Conservation (phyloP, 768 basidiomycete genomes). For the Lentinula lateritia region DNA sequence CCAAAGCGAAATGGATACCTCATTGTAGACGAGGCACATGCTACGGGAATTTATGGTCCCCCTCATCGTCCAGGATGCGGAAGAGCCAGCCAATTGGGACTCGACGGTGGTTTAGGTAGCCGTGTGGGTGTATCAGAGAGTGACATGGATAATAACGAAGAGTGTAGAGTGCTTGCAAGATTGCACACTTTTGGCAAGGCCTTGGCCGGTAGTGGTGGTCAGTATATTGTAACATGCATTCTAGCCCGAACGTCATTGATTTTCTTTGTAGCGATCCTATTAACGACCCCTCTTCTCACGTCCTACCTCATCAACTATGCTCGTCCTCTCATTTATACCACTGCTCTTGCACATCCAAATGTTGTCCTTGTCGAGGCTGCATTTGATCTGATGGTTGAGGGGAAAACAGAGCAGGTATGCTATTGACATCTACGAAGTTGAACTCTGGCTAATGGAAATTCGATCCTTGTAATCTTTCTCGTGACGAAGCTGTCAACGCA, state of each 20-base stretch:
- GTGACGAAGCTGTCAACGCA: slow-evolving; percentile 8
- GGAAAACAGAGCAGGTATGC: slow-evolving; percentile 55
- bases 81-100: slow-evolving; percentile 60
- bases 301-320: slow-evolving; percentile 92
- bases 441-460: neutral
- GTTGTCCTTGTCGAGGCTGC: slow-evolving; percentile 72
- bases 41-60: slow-evolving; percentile 84
- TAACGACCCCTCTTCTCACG: slow-evolving; percentile 66
- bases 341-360: slow-evolving; percentile 71
- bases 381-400: slow-evolving; percentile 72
- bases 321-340: slow-evolving; percentile 87
- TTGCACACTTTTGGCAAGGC: slow-evolving; percentile 95
- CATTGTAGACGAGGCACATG: slow-evolving; percentile 90
- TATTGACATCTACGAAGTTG: neutral
- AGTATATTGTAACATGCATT: slow-evolving; percentile 22
- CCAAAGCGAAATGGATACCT: slow-evolving; percentile 64
- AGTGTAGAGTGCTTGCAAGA: slow-evolving; percentile 57
- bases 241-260: neutral
- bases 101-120: slow-evolving; percentile 33
- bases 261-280: slow-evolving; percentile 54
- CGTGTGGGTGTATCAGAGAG: neutral
- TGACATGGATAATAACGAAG: neutral
- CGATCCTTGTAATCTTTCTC: neutral
- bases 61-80: slow-evolving; percentile 72
- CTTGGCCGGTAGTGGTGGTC: slow-evolving; percentile 79